Evolutionary conservation across 2,329 filamentous ascomycete species (phyloP), one percentile per base, ranked within the genome.

Genomic region (Amesomyces nigricolor): DNA sequence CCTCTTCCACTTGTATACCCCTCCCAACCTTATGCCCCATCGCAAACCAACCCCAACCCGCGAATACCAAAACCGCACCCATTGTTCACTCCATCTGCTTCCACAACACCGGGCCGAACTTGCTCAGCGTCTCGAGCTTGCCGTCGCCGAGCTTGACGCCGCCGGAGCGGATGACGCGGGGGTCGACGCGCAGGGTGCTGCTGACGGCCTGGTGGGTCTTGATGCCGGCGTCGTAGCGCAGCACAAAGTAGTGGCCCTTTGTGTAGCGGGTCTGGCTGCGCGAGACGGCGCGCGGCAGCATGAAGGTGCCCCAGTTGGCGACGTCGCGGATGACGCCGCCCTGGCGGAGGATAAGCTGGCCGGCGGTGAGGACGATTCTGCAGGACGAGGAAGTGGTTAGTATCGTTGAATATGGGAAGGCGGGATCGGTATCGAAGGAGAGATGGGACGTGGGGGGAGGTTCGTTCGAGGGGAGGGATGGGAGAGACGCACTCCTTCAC

Each of bases 221-320:
- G 7, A 85, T 75, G 57, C 85, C 87, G 54, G 87, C 76, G 71
- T 99, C 94, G 78, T 96, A 99, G 65, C 94, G 89, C 88, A 99
- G 89, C 68, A 95, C 88, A 73, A 99, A 99, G 80, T 99, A 95
- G 77, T 97, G 91, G 53, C 94, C 94, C 64, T 85, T 81, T 62
- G 82, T 82, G 79, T 97, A 87, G 63, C 84, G 85, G 64, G 87
- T 84, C 74, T 96, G 91, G 72, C 95, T 86, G 68, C 87, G 86
- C 59, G 85, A 86, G 57, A 86, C 79, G 59, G 89, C 83, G 63
- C 85, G 87, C 47, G 94, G 92, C 16, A 99, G 86, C 47, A 86
- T 79, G 75, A 94, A 96, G 64, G 88, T 81, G 69, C 94, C 94
- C 94, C 94, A 99, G 79, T 99, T 99, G 64, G 86, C 86, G 68